Base-by-base conservation (phyloP, 2,329 filamentous ascomycete species). In the Diaporthe ilicicola region DNA sequence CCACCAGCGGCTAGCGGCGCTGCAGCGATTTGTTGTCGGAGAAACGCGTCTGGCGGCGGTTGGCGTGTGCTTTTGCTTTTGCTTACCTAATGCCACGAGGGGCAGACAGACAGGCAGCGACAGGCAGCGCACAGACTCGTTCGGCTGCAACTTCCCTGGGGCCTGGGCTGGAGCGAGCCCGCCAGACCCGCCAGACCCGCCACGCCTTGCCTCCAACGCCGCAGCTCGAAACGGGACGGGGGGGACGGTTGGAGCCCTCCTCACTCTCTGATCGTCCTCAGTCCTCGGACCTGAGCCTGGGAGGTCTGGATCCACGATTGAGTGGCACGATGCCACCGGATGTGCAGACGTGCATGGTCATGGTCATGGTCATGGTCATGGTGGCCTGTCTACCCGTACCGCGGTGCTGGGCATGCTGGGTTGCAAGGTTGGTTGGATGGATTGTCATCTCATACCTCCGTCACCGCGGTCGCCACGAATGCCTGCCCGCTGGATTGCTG, bases 11-110 rank as follows among this genome's bases (percentile, higher is more conserved):
- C 37, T 19, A 19, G 50, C 64, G 61, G 67, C 46, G 42, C 55
- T 62, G 42, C 32, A 48, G 29, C 39, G 51, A 53, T 46, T 68
- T 72, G 71, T 71, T 72, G 72, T 72, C 70, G 53, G 62, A 73
- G 71, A 37, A 67, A 72, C 71, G 71, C 71, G 71, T 72, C 55
- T 61, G 46, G 29, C 29, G 42, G 29, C 7, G 64, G 67, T 32
- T 27, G n/a, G 48, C 24, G 13, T 34, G 22, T 19, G 56, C 56
- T 19, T n/a, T n/a, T n/a, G n/a, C n/a, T n/a, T n/a, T 27, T 46
- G 34, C 22, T 69, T 34, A 42, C 8, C 22, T 65, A 66, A 29
- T 29, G 34, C 22, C 10, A 17, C 50, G 48, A 69, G 51, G 48
- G 66, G 29, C 37, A 44, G 46, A 37, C 22, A 34, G 22, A 27